Evolutionary conservation across 805 yeast genomes (phyloP), one percentile per base, ranked within the genome.

Genomic region (Metschnikowia lochheadii): DNA sequence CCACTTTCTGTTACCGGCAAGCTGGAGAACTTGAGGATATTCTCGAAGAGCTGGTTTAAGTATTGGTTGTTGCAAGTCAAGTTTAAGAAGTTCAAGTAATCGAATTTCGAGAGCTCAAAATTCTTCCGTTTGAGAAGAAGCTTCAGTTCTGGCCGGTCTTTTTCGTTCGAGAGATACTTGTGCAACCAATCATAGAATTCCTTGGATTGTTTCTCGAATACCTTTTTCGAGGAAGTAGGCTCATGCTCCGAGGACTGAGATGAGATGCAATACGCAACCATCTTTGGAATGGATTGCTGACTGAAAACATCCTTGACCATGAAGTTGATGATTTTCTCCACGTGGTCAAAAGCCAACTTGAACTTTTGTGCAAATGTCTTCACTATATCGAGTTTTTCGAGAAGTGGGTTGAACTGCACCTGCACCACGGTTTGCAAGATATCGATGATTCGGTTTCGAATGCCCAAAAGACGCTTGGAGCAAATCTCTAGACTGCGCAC

Each of bases 91-190:
- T 72, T 74, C 57, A 73, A 65, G 59, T 79, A 79, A 46, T 77
- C 79, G 48, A 75, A 69, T 50, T 79, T 73, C 11, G 71, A 65
- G 1, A 75, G 56, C 51, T 78, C 81, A 56, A 73, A 78, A 0
- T 55, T 54, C 46, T 73, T 66, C 29, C 73, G 57, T 52, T 72
- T 70, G 20, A 52, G 48, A 17, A 75, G 55, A 20, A 69, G 58
- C 52, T 69, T 70, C 68, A 68, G 68, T 44, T 69, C 74, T 0
- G 77, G 75, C 47, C 76, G 59, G 35, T 71, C 78, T 53, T 71
- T 73, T 48, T 72, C 78, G 52, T 72, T 71, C 3, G 76, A 66
- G 21, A 74, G 54, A 54, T 74, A 74, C 55, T 70, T 71, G 55
- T 73, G 71, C 39, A 74, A 58, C 78, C 78, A 74, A 42, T 64